Evolutionary conservation across 164 flowering plant species (phyloP).

Genomic region (Tinospora cordifolia): DNA sequence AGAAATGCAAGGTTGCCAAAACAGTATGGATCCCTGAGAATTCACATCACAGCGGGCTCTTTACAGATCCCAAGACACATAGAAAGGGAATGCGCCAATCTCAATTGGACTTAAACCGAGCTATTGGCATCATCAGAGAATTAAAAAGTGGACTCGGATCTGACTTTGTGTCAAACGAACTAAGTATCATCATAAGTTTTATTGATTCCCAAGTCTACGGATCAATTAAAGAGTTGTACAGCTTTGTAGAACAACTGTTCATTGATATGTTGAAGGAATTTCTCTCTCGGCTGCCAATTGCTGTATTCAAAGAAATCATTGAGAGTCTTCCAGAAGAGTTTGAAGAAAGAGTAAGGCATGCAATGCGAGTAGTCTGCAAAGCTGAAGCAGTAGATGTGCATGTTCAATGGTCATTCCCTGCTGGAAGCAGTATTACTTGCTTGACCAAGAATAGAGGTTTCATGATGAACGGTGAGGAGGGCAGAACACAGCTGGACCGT

Average conservation of each 20-base stretch:
- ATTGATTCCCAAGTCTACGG: background rate
- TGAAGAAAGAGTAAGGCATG: constrained; percentile 2
- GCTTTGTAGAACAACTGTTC: background rate
- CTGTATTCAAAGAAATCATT: constrained; percentile 5
- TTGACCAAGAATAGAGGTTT: background rate
- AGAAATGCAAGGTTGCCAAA: background rate
- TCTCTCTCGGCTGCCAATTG: constrained; percentile 5
- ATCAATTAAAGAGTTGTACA: background rate
- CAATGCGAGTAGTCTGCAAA: constrained; percentile 7
- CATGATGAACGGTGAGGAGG: too few relatives aligned
- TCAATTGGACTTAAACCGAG: background rate
- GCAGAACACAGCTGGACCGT: background rate
- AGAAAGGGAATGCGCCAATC: background rate
- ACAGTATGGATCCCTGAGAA: background rate
- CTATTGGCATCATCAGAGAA: background rate
- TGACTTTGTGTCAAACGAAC: background rate
- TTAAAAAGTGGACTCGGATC: background rate
- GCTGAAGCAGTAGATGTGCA: background rate
- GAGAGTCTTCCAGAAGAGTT: constrained; percentile 8
- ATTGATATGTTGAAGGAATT: background rate
- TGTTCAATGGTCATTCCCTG: constrained; percentile 3
- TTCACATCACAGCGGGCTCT: background rate
- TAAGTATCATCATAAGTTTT: background rate
- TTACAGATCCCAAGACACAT: background rate
- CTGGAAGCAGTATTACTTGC: background rate